Base-by-base conservation (phyloP, 2,329 filamentous ascomycete species). In the Bipolaris gigantea region DNA sequence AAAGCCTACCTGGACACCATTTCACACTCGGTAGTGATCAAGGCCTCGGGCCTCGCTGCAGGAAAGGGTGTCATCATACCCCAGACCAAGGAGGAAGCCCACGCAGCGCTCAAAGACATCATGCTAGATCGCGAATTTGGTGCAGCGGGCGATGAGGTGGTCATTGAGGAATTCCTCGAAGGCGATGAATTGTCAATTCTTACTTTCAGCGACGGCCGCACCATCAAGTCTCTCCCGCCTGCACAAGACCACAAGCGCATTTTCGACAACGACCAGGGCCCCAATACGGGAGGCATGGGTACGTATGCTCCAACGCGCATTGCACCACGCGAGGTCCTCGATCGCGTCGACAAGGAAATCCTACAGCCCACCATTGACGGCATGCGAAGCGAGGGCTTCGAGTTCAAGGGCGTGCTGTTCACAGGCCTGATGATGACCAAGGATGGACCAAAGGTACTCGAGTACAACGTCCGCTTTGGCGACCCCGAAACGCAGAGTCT, bases 171-270 rank as follows among this genome's bases (percentile, higher is more conserved):
- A 76, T 94, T 89, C 64, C 80, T 99, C 32, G 85, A 90, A 56
- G 94, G 94, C 40, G 91, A 97, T 61, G 94, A 99, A 76, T 81
- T 97, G 58, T 94, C 89, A 70, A 89, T 99, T 60, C 80, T 99
- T 44, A 91, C 88, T 30, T 96, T 99, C 77, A 90, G 87, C 69
- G 94, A 99, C 71, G 94, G 94, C 47, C 88, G 89, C 71, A 88
- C 88, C 1, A 89, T 96, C 72, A 84, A 85, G 70, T 91, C 89
- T 8, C 81, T 97, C 9, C 93, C 93, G 5, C 88, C 94, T 1
- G 93, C 93, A 1, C 94, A 99, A 75, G 94, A 97, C 74, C 94
- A 99, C 80, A 97, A 99, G 83, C 85, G 92, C 58, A 92, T 95
- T 61, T 89, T 89, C 48, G 94, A 99, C 68, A 90, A 89, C 50